Base-by-base conservation (phyloP, 176 grass and related monocot species). In the Rhynchospora breviuscula region DNA sequence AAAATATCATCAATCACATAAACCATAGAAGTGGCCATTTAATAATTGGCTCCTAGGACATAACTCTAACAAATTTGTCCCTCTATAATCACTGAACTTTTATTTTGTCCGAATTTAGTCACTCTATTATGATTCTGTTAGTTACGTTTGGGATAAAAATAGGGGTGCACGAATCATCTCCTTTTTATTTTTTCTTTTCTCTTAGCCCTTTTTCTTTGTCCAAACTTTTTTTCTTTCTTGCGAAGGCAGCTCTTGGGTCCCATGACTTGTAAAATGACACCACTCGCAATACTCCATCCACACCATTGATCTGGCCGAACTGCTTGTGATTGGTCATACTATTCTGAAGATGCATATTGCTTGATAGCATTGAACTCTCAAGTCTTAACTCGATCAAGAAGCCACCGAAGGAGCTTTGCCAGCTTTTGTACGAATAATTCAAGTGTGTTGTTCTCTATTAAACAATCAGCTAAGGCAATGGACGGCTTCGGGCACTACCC, bases 261-360 rank as follows among this genome's bases (percentile, higher is more conserved):
- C 86, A 85, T 21, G 95, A 98, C 66, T 98, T 98, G 87, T 98
- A 98, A 90, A 98, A 89, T 0, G 95, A 88, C 25, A 98, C 95
- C 0, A 92, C 95, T 85, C 95, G 92, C 56, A 98, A 81, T 77
- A 98, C 58, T 43, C 78, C 88, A 21, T 98, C 95, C 4, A 98
- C 95, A 3, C 95, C 95, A 11, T 98, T 98, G 84, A 93, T 91
- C 79, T 94, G 90, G 2, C 95, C 95, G 0, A 98, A 84, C 53
- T 87, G 86, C 84, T 98, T 98, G 89, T 98, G 95, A 69, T 98
- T 94, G 26, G 87, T 79, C 0, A 90, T 81, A 78, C 88, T 98
- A 49, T 86, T 94, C 90, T 98, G 95, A 26, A 98, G 87, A 98
- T 0, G 95, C 92, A 81, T 98, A 98, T 84, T 98, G 90, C 85